Base-by-base conservation (phyloP, 73 alveolate species). In the Tetrahymena malaccensis region DNA sequence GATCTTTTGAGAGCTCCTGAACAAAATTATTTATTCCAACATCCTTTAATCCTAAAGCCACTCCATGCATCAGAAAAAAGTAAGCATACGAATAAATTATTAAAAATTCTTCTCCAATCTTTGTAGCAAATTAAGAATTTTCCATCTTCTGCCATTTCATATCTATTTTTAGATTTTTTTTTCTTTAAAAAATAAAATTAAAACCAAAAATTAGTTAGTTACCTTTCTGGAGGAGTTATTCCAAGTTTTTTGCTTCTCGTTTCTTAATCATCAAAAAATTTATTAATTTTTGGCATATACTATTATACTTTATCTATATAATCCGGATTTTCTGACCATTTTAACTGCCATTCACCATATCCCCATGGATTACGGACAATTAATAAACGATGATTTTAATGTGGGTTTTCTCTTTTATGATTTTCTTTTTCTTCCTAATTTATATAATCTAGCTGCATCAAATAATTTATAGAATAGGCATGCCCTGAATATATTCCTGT, bases 41-140 rank as follows among this genome's bases (percentile, higher is more conserved):
- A 70, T 19, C 89, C 89, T n/a, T 70, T 70, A 70, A 97, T 98
- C 96, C 99, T 97, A 19, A 96, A 22, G 4, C 99, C 99, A 31
- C 98, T 85, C 99, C 98, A 98, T 56, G 93, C 96, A 12, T 97
- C 99, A 13, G 99, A 99, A 96, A 98, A 99, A 25, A 85, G 93
- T 93, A 95, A 50, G 94, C 98, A 93, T 55, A 85, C 37, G 50
- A 94, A 89, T 17, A 94, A 40, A 44, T 96, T 96, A 43, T 89
- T 89, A 97, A 96, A 98, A 16, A 97, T 97, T 85, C 96, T 97
- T 95, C 99, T 97, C 96, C 97, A 98, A 96, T 98, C 99, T 94
- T 97, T 95, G 96, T 96, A 99, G 95, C 99, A 96, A 97, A 99
- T 99, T 70, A 98, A 96, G 97, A 99, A 99, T 58, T 99, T 98